Evolutionary conservation across 495 filamentous ascomycete genomes (phyloP), one percentile per base, ranked within the genome.

Genomic region (Podospora bellae-mahoneyi): DNA sequence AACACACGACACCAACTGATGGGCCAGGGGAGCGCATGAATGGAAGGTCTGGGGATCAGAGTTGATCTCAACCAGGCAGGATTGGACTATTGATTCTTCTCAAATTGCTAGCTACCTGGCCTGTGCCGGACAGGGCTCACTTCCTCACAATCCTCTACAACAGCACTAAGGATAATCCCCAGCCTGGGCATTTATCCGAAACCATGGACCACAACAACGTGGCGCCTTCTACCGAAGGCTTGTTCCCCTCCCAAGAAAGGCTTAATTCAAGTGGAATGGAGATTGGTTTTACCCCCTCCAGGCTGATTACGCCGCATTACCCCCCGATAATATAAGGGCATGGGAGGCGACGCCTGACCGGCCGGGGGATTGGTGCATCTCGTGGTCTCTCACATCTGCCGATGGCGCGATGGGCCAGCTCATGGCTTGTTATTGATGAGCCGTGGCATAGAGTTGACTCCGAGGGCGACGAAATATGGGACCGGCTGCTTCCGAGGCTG

Each of bases 291-390:
- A 60, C 65, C 64, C 64, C 60, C 60, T 65, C 67, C 57, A 69
- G 70, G 64, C 70, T 72, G 70, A 72, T 72, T 44, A 59, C 18
- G 26, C 13, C 55, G 56, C 69, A 78, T 78, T 76, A 78, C 71
- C 76, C 75, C 71, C 62, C 64, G 61, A 73, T 28, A 66, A 72
- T 67, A 75, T 62, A 72, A 30, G 65, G 68, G 0, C 3, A 16
- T 13, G 66, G 70, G 34, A 63, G 70, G 72, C 68, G 69, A 66
- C 65, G 74, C 70, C 70, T 67, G 66, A 3, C 39, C 39, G 13
- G 39, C 39, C 39, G 13, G 39, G 7, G 9, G 39, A 48, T 48
- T 48, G 39, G 39, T 48, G 9, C 15, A 16, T 48, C 5, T 48
- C 13, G 3, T 13, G 39, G 39, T 18, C 15, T 16, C 7, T 48